Evolutionary conservation across 1,284 basidiomycete genomes (phyloP).

Genomic region (Singerocomus rubriflavus): DNA sequence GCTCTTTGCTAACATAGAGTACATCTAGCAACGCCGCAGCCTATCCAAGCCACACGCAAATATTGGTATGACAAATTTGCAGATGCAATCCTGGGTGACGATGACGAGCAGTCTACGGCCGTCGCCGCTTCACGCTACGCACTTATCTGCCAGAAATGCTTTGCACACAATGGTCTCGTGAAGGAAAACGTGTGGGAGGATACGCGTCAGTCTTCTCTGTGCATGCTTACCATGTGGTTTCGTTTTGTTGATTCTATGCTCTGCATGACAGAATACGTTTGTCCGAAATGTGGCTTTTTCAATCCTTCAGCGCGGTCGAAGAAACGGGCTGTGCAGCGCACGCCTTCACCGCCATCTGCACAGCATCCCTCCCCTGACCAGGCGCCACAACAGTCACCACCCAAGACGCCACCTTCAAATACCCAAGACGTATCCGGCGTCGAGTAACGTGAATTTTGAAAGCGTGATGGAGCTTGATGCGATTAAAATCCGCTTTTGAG

Average conservation of each 20-base stretch:
- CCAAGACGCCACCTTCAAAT: background rate
- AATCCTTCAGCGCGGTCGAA: slow-evolving; percentile 55
- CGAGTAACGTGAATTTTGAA: background rate
- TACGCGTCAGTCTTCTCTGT: slow-evolving; percentile 63
- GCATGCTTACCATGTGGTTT: background rate
- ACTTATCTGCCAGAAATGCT: slow-evolving; percentile 92
- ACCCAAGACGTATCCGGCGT: slow-evolving; percentile 1
- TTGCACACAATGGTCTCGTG: slow-evolving; percentile 91
- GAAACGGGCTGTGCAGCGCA: slow-evolving; percentile 25
- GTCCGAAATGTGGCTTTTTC: slow-evolving; percentile 73
- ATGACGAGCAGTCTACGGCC: slow-evolving; percentile 51
- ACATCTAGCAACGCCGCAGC: slow-evolving; percentile 35
- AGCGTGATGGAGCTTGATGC: slow-evolving; percentile 4
- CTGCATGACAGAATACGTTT: slow-evolving; percentile 59
- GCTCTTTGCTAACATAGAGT: slow-evolving; percentile 10
- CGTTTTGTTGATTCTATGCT: slow-evolving; percentile 2
- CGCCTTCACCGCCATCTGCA: slow-evolving; percentile 27
- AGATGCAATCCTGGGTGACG: slow-evolving; percentile 83
- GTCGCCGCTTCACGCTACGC: slow-evolving; percentile 73
- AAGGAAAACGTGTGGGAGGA: slow-evolving; percentile 88
- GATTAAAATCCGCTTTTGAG: slow-evolving; percentile 12
- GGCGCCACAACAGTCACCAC: slow-evolving; percentile 5
- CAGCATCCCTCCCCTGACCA: slow-evolving; percentile 11
- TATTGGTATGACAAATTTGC: slow-evolving; percentile 89
- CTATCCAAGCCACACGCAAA: slow-evolving; percentile 62